Evolutionary conservation across 192 early-diverging fungal species (phyloP), one percentile per base, ranked within the genome.

Genomic region (Glomus cerebriforme): DNA sequence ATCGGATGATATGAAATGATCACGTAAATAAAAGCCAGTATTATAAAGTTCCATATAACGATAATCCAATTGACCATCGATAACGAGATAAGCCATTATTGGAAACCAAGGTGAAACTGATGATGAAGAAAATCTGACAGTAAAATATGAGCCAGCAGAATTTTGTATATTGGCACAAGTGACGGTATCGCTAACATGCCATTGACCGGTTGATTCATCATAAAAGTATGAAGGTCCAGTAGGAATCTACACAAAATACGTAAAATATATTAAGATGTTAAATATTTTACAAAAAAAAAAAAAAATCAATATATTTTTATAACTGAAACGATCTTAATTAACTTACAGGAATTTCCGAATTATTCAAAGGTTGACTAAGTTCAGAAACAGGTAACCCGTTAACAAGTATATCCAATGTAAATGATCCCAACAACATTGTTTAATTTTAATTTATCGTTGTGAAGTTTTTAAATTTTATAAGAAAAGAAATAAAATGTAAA

Each of bases 11-110:
- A 65, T 1, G 31, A 65, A 65, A 31, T 65, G 63, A 19, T 65
- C 63, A 15, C 63, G 12, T 10, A 31, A 65, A 31, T 65, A 31
- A n/a, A 19, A 27, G 1, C 27, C 63, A 29, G 63, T 31, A 65
- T 65, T 65, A 31, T 65, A 65, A 65, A 65, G 12, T 31, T 65
- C 63, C 3, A 65, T 31, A 31, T 65, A 65, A 31, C 63, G 63
- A 29, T 65, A 65, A 31, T 65, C 63, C 31, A 65, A 65, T 65
- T 65, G 63, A 19, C 63, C 63, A 65, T 65, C 63, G 6, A 65
- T 31, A 65, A 65, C 63, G 3, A 65, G 13, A 31, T 17, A 65
- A 65, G 63, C 63, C 63, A 65, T 65, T 65, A 65, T 7, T 5
- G 63, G 63, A 32, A 1, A 27, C 12, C 31, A 31, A 31, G 63